Conservation (phyloP, 2,329 filamentous ascomycete species). For the Bipolaris oryzae region DNA sequence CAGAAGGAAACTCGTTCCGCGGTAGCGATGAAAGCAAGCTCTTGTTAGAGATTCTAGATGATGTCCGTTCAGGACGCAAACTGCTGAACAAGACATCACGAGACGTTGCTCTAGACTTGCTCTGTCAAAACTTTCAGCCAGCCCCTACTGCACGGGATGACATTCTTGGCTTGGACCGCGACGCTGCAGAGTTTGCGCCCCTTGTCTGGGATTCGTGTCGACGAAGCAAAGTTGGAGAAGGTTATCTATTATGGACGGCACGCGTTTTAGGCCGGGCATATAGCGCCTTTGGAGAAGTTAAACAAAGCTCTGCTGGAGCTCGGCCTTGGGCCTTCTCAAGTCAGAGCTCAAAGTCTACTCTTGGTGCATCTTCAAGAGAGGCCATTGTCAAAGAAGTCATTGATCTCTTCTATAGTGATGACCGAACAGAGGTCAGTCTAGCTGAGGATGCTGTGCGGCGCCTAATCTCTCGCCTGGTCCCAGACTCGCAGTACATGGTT, state of each 20-base stretch:
- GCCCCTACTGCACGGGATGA: conserved; percentile 66
- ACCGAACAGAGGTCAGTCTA: conserved; percentile 51
- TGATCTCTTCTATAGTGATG: conserved; percentile 48
- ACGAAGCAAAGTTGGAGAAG: conserved; percentile 65
- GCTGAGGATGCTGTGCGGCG: conserved; percentile 50
- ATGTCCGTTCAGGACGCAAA: conserved; percentile 66
- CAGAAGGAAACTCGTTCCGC: conserved; percentile 70
- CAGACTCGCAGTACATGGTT: conserved; percentile 29
- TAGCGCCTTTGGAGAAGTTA: conserved; percentile 68
- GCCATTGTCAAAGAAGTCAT: conserved; percentile 48
- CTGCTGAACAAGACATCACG: conserved; percentile 74
- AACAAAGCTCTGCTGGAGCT: conserved; percentile 40
- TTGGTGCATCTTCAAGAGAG: conserved; percentile 38
- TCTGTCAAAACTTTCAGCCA: conserved; percentile 76
- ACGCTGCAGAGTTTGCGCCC: conserved; percentile 66
- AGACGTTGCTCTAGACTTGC: conserved; percentile 70
- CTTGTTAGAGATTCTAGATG: conserved; percentile 78
- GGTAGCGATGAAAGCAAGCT: conserved; percentile 79
- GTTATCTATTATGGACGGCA: conserved; percentile 85
- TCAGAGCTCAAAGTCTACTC: conserved; percentile 26
- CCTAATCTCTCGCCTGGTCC: conserved; percentile 36
- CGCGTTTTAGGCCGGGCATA: conserved; percentile 81
- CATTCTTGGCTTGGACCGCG: conserved; percentile 70
- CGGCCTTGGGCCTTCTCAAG: conserved; percentile 35
- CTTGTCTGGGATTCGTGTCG: conserved; percentile 79